These are phyloP conservation scores for Olyra latifolia DNA, from an alignment of 176 grass and related monocot species.

Conservation along the genomic window DNA sequence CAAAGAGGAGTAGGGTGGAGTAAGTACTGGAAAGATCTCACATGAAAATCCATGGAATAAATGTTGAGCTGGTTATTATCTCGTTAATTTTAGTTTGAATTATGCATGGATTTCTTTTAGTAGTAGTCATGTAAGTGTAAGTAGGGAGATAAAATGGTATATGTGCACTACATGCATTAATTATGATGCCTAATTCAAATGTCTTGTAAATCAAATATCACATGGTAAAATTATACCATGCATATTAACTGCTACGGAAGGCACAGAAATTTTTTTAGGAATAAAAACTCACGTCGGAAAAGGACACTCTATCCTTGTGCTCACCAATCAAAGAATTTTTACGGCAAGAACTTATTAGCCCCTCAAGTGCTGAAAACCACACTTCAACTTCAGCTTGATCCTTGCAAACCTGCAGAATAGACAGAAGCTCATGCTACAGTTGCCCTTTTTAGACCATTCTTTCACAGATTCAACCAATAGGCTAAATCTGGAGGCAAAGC, in stretches of 20 bases:
- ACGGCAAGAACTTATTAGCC: constrained; percentile 54
- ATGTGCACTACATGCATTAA: neutral
- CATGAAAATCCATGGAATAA: neutral
- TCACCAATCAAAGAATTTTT: constrained; percentile 47
- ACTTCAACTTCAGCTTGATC: constrained; percentile 91
- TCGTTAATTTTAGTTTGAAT: neutral
- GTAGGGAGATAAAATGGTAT: neutral
- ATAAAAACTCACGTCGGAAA: constrained; percentile 77
- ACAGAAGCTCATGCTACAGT: constrained; percentile 2
- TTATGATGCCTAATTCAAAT: neutral
- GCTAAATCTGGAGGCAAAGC: constrained; percentile 16
- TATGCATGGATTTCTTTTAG: neutral
- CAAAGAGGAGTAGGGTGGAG: neutral
- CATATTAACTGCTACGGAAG: no score
- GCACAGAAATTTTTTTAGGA: constrained; percentile 9
- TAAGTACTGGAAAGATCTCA: neutral
- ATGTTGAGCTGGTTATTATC: neutral
- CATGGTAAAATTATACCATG: neutral
- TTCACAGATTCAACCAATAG: neutral
- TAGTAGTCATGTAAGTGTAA: neutral
- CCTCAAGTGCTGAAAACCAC: constrained; percentile 77
- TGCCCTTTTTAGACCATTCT: neutral
- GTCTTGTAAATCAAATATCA: neutral
- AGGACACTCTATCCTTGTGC: constrained; percentile 51
- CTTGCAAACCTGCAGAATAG: constrained; percentile 77